These are phyloP conservation scores for Petunia axillaris DNA, from an alignment of 257 asterid species.

Conservation along the genomic window DNA sequence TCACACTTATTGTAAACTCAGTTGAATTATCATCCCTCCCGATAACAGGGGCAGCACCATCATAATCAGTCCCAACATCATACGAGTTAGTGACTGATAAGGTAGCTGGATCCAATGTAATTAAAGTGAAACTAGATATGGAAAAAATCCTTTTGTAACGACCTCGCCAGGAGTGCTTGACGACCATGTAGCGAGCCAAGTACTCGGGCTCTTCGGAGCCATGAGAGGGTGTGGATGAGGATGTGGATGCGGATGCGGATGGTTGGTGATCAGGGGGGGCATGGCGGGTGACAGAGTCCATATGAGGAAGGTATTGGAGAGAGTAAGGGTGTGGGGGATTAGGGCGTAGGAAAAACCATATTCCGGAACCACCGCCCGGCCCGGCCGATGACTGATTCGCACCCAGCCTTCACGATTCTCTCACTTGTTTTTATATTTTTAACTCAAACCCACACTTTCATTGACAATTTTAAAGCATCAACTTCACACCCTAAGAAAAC, in stretches of 20 bases:
- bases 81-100: constrained; percentile 84
- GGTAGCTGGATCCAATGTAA: constrained; percentile 83
- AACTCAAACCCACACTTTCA: constrained; percentile 37
- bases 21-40: constrained; percentile 79
- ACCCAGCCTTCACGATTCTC: constrained; percentile 85
- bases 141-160: constrained; percentile 90
- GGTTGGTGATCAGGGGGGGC: constrained; percentile 42
- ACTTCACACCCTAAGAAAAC: background rate
- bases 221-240: constrained; percentile 41
- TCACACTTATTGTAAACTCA: constrained; percentile 81
- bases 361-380: constrained; percentile 78
- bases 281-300: constrained; percentile 86
- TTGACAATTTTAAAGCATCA: constrained; percentile 8
- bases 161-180: constrained; percentile 98
- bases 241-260: constrained; percentile 32
- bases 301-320: constrained; percentile 81
- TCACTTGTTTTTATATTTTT: background rate
- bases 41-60: constrained; percentile 81
- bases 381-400: constrained; percentile 90
- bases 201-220: constrained; percentile 82
- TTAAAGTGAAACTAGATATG: constrained; percentile 60
- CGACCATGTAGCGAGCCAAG: constrained; percentile 76
- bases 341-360: constrained; percentile 85
- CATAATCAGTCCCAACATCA: constrained; percentile 78
- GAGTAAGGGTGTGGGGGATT: constrained; percentile 71